Conservation (phyloP, 768 basidiomycete genomes). For the Tricholoma sp. region DNA sequence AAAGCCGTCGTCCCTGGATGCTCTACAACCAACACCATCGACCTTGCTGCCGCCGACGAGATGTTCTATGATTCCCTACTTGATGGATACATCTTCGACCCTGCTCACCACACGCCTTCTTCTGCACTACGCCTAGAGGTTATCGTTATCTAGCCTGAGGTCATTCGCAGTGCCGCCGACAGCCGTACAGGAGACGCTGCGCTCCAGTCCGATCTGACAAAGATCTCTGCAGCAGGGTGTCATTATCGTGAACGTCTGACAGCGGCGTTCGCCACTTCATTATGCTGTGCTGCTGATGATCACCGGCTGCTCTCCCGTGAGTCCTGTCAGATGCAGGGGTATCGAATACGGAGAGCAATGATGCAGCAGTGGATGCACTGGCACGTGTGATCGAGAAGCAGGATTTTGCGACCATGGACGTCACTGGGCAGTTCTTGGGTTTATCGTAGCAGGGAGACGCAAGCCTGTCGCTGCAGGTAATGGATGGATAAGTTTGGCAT, state of each 20-base stretch:
- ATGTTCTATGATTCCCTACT: constrained; percentile 17
- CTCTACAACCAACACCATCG: constrained; percentile 1
- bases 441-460: too few species aligned
- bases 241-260: constrained; percentile 3
- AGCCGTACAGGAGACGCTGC: constrained; percentile 17
- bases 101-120: constrained; percentile 9
- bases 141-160: constrained; percentile 30
- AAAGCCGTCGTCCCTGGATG: neutral
- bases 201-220: constrained; percentile 30
- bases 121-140: constrained; percentile 12
- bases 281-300: neutral
- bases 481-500: constrained; percentile 7
- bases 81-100: constrained; percentile 9
- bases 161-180: constrained; percentile 32
- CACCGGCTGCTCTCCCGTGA: neutral
- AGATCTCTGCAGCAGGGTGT: constrained; percentile 22
- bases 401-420: too few species aligned
- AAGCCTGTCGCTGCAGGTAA: neutral
- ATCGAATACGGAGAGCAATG: constrained; percentile 29
- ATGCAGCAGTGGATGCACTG: too few species aligned
- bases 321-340: too few species aligned
- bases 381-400: too few species aligned
- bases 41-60: constrained; percentile 12
- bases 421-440: too few species aligned
- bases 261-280: neutral